These are phyloP conservation scores for Sideroxylon spinosum DNA, from an alignment of 179 eudicot species.

Conservation along the genomic window DNA sequence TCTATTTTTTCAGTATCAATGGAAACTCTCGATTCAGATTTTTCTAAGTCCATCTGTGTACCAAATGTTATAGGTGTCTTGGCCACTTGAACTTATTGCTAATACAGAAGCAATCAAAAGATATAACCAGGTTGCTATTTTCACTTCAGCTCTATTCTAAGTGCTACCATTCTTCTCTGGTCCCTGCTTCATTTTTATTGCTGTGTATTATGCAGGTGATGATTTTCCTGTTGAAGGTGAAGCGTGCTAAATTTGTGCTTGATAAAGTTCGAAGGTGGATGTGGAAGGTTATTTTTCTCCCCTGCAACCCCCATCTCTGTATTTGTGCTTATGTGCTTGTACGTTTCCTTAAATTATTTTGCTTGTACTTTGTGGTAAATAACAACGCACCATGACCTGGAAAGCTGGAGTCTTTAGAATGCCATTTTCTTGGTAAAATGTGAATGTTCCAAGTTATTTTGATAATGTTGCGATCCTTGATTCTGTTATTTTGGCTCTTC, in stretches of 20 bases:
- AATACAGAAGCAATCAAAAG: constrained; percentile 78
- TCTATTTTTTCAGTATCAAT: background rate
- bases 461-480: background rate
- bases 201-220: constrained; percentile 57
- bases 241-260: constrained; percentile 91
- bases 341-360: background rate
- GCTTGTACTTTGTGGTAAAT: background rate
- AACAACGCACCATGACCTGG: background rate
- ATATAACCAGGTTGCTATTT: constrained; percentile 76
- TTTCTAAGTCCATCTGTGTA: constrained; percentile 10
- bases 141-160: constrained; percentile 2
- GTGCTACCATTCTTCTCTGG: background rate
- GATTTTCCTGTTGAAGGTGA: constrained; percentile 85
- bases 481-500: constrained; percentile 14
- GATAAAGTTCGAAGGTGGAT: constrained; percentile 96
- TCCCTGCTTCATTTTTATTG: background rate
- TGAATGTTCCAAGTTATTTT: background rate
- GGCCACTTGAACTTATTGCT: constrained; percentile 98
- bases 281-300: constrained; percentile 71
- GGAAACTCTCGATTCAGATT: constrained; percentile 1
- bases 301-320: background rate
- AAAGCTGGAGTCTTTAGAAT: constrained; percentile 2
- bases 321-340: background rate
- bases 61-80: constrained; percentile 54
- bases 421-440: background rate